phyloP scores from a whole-genome alignment of 2,329 filamentous ascomycete genomes.

The Sphaerostilbella broomeana region DNA sequence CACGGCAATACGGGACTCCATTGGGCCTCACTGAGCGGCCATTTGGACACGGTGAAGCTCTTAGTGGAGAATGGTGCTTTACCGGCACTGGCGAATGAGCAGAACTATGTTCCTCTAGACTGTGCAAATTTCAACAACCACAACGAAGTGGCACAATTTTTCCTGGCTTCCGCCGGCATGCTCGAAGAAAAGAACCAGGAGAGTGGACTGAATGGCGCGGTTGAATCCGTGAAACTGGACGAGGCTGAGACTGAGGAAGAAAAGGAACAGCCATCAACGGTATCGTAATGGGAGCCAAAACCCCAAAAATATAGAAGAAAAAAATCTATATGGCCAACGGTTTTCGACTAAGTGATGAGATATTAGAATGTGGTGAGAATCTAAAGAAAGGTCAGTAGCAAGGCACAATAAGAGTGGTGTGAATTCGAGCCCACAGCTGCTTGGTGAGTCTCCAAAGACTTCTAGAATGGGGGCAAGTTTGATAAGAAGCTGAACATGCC shows the following conservation, averaged over 20 bases:
- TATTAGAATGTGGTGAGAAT: no score
- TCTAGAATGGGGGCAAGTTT: no score
- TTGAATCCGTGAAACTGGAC: conserved; percentile 33
- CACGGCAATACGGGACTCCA: conserved; percentile 88
- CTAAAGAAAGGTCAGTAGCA: no score
- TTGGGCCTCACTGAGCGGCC: conserved; percentile 88
- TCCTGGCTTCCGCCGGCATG: conserved; percentile 42
- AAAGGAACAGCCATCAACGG: conserved; percentile 2
- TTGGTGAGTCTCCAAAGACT: no score
- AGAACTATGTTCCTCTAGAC: conserved; percentile 74
- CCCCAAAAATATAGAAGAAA: no score
- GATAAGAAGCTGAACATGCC: no score
- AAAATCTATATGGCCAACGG: no score
- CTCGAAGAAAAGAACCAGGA: conserved; percentile 43
- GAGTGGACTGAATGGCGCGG: conserved; percentile 35
- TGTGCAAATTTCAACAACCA: conserved; percentile 66
- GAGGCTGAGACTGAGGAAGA: conserved; percentile 23
- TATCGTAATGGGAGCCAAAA: no score
- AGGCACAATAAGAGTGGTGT: no score
- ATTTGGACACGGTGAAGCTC: conserved; percentile 70
- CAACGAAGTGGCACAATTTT: conserved; percentile 57
- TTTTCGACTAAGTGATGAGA: no score
- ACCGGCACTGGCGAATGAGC: conserved; percentile 70
- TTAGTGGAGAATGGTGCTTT: conserved; percentile 73
- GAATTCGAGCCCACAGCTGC: no score